These are phyloP conservation scores for Pseudocercospora pini-densiflorae DNA, from an alignment of 2,329 filamentous ascomycete genomes.

Conservation along the genomic window DNA sequence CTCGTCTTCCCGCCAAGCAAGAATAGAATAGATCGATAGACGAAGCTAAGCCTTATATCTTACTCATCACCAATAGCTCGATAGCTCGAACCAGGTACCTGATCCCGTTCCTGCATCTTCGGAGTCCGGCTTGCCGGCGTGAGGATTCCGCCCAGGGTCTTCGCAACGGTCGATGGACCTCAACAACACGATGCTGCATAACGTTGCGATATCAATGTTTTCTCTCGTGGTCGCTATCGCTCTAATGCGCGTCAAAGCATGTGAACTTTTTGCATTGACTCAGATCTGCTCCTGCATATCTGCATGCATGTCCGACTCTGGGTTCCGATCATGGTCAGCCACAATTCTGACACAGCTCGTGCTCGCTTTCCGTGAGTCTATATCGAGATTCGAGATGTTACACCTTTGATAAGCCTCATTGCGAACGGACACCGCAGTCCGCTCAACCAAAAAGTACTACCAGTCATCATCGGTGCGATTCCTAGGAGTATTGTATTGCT, in stretches of 20 bases:
- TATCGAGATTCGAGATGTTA: neutral
- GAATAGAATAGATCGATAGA: neutral
- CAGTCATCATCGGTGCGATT: neutral
- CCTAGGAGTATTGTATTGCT: neutral
- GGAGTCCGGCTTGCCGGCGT: neutral
- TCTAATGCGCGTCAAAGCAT: neutral
- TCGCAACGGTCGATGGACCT: neutral
- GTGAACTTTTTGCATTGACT: neutral
- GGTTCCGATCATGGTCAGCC: neutral
- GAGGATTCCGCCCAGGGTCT: neutral
- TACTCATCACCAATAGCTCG: neutral
- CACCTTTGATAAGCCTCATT: neutral
- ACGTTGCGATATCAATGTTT: neutral
- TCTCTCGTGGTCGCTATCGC: neutral
- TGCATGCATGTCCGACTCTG: too few relatives aligned
- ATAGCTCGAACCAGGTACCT: neutral
- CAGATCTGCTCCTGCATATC: neutral
- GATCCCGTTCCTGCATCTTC: neutral
- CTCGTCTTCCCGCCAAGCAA: neutral
- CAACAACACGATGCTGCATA: neutral
- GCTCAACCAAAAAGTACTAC: neutral
- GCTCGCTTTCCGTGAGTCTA: neutral
- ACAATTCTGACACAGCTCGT: neutral
- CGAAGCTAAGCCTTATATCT: neutral
- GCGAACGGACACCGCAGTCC: neutral